Evolutionary conservation across 2,329 filamentous ascomycete genomes (phyloP), one percentile per base, ranked within the genome.

Genomic region (Fusarium vanettenii): DNA sequence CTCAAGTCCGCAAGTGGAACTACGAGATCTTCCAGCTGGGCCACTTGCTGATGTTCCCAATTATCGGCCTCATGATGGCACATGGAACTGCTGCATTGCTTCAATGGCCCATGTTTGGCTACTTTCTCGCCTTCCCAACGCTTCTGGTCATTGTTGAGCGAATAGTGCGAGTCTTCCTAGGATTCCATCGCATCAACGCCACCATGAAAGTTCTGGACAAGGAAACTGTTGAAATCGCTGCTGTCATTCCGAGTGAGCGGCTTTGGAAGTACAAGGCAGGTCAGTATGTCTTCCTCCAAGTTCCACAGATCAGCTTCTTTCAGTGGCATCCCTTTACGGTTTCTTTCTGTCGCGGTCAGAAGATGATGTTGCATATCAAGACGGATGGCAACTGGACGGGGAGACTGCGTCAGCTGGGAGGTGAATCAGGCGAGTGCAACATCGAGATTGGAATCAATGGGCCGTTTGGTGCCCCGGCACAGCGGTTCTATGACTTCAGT

Each of bases 301-400:
- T 90, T 0, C 89, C 88, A 0, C 71, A 82, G 33, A 79, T 90
- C 25, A 89, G 87, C 41, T 80, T 84, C 60, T 90, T 88, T 67
- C 88, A 90, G 73, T 91, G 89, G 89, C 89, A 91, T 66, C 89
- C 88, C 0, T 91, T 91, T 72, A 90, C 89, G 0, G 86, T 91
- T 0, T 90, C 89, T 0, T 86, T 86, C 3, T 90, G 88, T 71
- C 83, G 85, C 16, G 87, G 86, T 0, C 86, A 87, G 29, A 83
- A 85, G 35, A 85, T 91, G 80, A 86, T 86, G 77, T 78, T 91
- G 1, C 89, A 90, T 73, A 89, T 91, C 82, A 90, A 90, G 77
- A 87, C 86, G 4, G 88, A 90, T 55, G 89, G 89, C 0, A 85
- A 90, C 78, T 91, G 88, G 89, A 90, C 89, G 0, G 80, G 81